Evolutionary conservation across 768 basidiomycete species (phyloP), one percentile per base, ranked within the genome.

Genomic region (Ramaria rubella): DNA sequence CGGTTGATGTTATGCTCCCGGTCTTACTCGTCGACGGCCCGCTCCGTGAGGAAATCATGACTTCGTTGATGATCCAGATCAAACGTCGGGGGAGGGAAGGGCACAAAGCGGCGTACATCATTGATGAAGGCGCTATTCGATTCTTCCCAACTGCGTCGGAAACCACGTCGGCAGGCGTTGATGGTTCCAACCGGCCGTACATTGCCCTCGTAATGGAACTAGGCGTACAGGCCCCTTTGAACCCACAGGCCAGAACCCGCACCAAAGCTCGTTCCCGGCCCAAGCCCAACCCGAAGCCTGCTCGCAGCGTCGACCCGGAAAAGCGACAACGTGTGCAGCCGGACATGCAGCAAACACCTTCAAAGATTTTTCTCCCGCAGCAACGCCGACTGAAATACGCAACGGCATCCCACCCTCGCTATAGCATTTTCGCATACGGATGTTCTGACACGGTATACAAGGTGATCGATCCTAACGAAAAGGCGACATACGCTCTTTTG

Each of bases 1-100:
- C 44, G 31, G 58, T 68, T 14, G 65, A 72, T 60, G 44, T 65
- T 48, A 53, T 65, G 51, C 49, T 71, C 12, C 70, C 69, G 14
- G 49, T 70, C 24, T 58, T 69, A 14, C 55, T 70, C 26, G 14
- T 14, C 23, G 36, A 57, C 3, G 53, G 52, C 9, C 21, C 4
- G 14, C 44, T 67, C 33, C 5, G 19, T 15, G 49, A 55, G 45
- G 40, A 56, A 1, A 36, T 36, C 27, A 65, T 67, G 60, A 54
- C 60, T 7, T 59, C 29, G 12, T 33, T 67, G 4, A 31, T 67
- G 26, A 49, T 68, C 17, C 66, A 67, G 51, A 29, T 65, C 57
- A 66, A 67, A 51, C 49, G 50, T 17, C 55, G 55, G 7, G 15
- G 7, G 21, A 8, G 8, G 11, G 26, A 29, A n/a, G 59, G 59